phyloP scores from a whole-genome alignment of 2,329 filamentous ascomycete genomes.

The Penicillium fuscoglaucum region DNA sequence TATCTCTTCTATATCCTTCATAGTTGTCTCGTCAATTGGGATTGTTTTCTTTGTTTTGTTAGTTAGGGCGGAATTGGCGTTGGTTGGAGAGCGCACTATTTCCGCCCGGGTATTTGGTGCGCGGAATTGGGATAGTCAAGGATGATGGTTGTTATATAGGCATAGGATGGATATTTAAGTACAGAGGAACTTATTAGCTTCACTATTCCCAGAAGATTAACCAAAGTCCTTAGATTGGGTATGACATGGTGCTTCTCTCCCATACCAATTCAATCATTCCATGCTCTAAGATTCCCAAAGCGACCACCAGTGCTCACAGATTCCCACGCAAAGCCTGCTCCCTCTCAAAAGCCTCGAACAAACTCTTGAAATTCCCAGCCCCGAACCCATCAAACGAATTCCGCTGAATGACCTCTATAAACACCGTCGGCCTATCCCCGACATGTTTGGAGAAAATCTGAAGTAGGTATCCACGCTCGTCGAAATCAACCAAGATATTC shows the following conservation, averaged over 20 bases:
- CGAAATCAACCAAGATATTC: conserved; percentile 88
- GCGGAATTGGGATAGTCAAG: conserved; percentile 4
- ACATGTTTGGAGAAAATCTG: conserved; percentile 77
- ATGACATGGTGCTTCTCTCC: neutral
- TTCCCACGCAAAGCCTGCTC: conserved; percentile 84
- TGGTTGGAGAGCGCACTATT: conserved; percentile 4
- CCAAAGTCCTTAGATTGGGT: neutral
- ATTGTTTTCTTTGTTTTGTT: neutral
- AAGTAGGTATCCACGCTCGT: conserved; percentile 78
- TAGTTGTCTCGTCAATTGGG: neutral
- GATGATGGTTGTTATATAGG: neutral
- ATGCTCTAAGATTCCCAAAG: neutral
- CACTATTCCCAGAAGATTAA: neutral
- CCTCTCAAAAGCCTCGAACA: conserved; percentile 90
- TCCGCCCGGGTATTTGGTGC: conserved; percentile 1
- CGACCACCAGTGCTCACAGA: conserved; percentile 48
- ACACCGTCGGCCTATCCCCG: conserved; percentile 90
- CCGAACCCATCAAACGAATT: conserved; percentile 87
- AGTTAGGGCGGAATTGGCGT: neutral
- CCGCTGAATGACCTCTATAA: conserved; percentile 89
- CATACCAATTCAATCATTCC: neutral
- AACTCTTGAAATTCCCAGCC: conserved; percentile 86
- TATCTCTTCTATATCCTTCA: no score
- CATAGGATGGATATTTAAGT: neutral
- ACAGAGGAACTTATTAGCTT: neutral